A percentile compares a stretch with the other conserved stretches of the same genome.
These are phyloP conservation scores for Ophiostoma fasciatum DNA, from an alignment of 2,329 filamentous ascomycete species.

Conservation along the genomic window DNA sequence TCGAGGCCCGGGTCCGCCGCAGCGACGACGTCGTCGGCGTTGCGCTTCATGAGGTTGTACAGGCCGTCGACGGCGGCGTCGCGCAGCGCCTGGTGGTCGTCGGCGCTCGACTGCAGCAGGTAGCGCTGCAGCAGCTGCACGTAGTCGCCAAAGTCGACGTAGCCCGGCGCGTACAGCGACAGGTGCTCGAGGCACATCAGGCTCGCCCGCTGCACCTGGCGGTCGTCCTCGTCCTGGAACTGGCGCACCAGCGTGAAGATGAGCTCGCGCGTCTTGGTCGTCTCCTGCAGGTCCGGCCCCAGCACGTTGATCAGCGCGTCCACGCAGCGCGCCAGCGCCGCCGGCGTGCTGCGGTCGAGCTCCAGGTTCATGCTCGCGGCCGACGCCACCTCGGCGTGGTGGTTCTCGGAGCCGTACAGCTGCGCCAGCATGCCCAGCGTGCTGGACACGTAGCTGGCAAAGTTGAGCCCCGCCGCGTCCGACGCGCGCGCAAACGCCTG, in stretches of 20 bases:
- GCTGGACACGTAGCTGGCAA: conserved; percentile 78
- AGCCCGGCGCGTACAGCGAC: conserved; percentile 76
- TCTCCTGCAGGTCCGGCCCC: conserved; percentile 86
- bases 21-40: conserved; percentile 67
- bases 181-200: conserved; percentile 80
- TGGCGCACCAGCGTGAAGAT: conserved; percentile 76
- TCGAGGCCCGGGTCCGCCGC: conserved; percentile 68
- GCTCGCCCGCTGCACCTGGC: conserved; percentile 58
- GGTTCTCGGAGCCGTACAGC: conserved; percentile 79
- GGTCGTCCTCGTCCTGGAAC: conserved; percentile 61
- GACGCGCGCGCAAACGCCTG: conserved; percentile 77
- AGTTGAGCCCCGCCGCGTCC: conserved; percentile 83
- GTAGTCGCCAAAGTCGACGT: conserved; percentile 73
- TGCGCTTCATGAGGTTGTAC: conserved; percentile 88
- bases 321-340: conserved; percentile 73
- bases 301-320: conserved; percentile 96
- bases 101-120: too few species aligned
- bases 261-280: conserved; percentile 79
- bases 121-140: conserved; percentile 69
- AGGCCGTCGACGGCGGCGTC: conserved; percentile 77
- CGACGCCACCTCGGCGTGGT: conserved; percentile 70
- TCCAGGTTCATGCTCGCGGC: conserved; percentile 82
- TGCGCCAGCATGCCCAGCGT: conserved; percentile 90
- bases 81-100: conserved; percentile 51
- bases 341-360: conserved; percentile 65